Conservation (phyloP, 208 protist species). For the Trypanosoma lewisi region DNA sequence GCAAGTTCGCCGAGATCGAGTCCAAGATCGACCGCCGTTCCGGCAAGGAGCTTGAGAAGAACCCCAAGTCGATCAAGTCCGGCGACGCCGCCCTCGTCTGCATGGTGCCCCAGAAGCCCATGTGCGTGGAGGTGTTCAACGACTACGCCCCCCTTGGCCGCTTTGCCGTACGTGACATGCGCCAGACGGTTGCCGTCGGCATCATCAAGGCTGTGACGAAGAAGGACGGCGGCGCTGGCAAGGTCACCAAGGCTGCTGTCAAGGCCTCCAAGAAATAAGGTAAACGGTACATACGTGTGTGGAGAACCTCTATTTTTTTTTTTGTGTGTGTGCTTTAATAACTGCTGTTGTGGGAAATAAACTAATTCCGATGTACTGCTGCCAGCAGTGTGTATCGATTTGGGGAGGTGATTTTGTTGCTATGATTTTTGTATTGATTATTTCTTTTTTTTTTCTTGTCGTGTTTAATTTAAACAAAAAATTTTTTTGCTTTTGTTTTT, state of each 20-base stretch:
- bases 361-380: too few species aligned
- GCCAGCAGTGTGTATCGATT: too few species aligned
- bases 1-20: slow-evolving; percentile 87
- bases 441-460: too few species aligned
- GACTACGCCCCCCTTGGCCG: slow-evolving; percentile 94
- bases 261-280: slow-evolving; percentile 76
- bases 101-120: slow-evolving; percentile 87
- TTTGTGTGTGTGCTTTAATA: slow-evolving; percentile 30
- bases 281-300: slow-evolving; percentile 15
- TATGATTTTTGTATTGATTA: background rate
- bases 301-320: background rate
- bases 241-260: slow-evolving; percentile 75
- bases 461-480: too few species aligned
- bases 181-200: slow-evolving; percentile 95
- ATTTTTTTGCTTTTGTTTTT: slow-evolving; percentile 16
- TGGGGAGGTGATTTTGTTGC: background rate
- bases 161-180: slow-evolving; percentile 95
- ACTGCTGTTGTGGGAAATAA: too few species aligned
- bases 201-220: slow-evolving; percentile 91
- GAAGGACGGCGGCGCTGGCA: slow-evolving; percentile 66
- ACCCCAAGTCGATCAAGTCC: slow-evolving; percentile 87
- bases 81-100: slow-evolving; percentile 92
- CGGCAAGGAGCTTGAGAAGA: slow-evolving; percentile 89
- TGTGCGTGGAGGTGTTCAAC: slow-evolving; percentile 94
- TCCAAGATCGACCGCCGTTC: slow-evolving; percentile 92